Percentiles rank a stretch among this genome's conserved stretches.
Evolutionary conservation across 2,329 filamentous ascomycete species (phyloP).

Genomic region (Aureobasidium lini): DNA sequence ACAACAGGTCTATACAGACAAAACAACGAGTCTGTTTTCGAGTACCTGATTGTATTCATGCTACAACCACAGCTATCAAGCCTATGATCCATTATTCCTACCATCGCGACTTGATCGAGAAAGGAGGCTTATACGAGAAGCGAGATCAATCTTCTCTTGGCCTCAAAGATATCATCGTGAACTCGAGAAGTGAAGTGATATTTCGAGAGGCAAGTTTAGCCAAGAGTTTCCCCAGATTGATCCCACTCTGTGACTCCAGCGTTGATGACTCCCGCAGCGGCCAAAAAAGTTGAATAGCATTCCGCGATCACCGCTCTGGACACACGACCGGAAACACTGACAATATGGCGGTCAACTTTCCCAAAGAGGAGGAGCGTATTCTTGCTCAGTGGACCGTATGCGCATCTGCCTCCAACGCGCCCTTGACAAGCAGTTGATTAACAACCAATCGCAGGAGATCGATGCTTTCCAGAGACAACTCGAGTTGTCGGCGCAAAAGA

Average conservation of each 20-base stretch:
- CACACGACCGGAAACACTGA: neutral
- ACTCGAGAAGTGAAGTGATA: too few relatives aligned
- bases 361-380: constrained; percentile 79
- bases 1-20: neutral
- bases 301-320: neutral
- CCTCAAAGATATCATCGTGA: too few relatives aligned
- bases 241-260: neutral
- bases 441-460: constrained; percentile 49
- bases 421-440: neutral
- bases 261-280: neutral
- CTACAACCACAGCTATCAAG: too few relatives aligned
- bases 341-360: constrained; percentile 80
- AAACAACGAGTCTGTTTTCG: too few relatives aligned
- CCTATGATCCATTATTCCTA: too few relatives aligned
- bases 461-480: constrained; percentile 84
- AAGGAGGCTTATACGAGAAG: too few relatives aligned
- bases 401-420: neutral
- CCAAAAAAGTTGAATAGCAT: constrained; percentile 7
- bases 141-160: too few relatives aligned
- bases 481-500: constrained; percentile 73
- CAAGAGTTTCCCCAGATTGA: neutral
- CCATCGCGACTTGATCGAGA: too few relatives aligned
- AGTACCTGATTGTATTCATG: too few relatives aligned
- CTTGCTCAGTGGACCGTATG: constrained; percentile 67
- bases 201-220: too few relatives aligned